A percentile compares a stretch with the other conserved stretches of the same genome.
These are phyloP conservation scores for Colletotrichum lini DNA, from an alignment of 2,329 filamentous ascomycete species.

Conservation along the genomic window DNA sequence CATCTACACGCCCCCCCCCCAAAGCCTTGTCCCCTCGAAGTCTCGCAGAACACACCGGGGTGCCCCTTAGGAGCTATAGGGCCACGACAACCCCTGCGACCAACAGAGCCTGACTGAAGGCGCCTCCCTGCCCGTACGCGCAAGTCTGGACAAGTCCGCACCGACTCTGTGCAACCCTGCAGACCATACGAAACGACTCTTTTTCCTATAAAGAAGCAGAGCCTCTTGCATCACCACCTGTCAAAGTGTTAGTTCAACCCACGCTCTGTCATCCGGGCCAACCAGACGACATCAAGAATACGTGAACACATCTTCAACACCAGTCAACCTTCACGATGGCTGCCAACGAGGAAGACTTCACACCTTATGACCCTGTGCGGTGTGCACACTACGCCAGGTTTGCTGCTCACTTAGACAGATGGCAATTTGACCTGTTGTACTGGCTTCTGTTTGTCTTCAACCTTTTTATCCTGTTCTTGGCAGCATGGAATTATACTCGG, in stretches of 20 bases:
- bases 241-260: constrained; percentile 13
- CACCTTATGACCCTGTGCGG: constrained; percentile 44
- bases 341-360: constrained; percentile 34
- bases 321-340: constrained; percentile 20
- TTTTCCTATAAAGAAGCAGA: constrained; percentile 41
- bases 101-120: constrained; percentile 19
- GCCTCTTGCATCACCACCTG: constrained; percentile 34
- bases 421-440: constrained; percentile 62
- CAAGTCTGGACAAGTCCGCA: constrained; percentile 33
- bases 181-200: constrained; percentile 31
- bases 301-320: constrained; percentile 2
- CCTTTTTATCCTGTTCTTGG: constrained; percentile 59
- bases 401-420: constrained; percentile 57
- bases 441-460: constrained; percentile 63
- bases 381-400: constrained; percentile 61
- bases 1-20: constrained; percentile 10
- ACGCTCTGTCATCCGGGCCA: constrained; percentile 33
- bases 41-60: constrained; percentile 38
- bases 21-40: neutral
- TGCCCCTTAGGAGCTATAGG: constrained; percentile 25
- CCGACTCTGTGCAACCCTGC: constrained; percentile 30
- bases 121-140: constrained; percentile 35
- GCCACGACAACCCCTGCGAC: constrained; percentile 34
- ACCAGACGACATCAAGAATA: constrained; percentile 23
- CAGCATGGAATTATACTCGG: constrained; percentile 59